Evolutionary conservation across 805 yeast genomes (phyloP), one percentile per base, ranked within the genome.

Genomic region (Metschnikowia orientalis): DNA sequence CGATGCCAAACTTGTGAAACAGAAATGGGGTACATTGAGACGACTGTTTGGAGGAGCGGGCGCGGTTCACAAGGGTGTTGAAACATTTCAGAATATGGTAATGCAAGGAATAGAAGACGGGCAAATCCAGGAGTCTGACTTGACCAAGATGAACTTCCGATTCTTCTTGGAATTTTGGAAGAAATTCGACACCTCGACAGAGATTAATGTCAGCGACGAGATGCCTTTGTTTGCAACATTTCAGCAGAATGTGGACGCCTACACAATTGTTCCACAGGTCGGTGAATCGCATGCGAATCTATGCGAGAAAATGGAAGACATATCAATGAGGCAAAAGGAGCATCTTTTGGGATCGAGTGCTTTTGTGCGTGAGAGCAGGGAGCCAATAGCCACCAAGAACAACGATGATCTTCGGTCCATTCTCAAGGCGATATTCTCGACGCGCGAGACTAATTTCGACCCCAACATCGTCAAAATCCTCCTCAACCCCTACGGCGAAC

Each of bases 281-380:
- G 15, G 18, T 9, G 38, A 27, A 22, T 14, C 22, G 9, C 8
- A 15, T 3, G 9, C 3, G 34, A 32, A 35, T 56, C 18, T 59
- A 50, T 19, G 77, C 12, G 50, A 74, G 15, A 64, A 73, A 17
- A 61, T 67, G 31, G 77, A 69, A 26, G 73, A 70, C 31, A 67
- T 73, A 18, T 80, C 95, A 1, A 77, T 84, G 81, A 61, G 81
- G 34, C 87, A 81, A 46, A 73, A 82, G 34, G 89, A 84, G 45
- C 71, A 71, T 8, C 58, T 67, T 17, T 55, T 79, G 30, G 56
- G 75, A 0, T 63, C 61, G 22, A 57, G 63, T 2, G 57, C 71
- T 0, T 81, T 75, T 48, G 58, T 69, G 16, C 59, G 51, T 29
- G 51, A 65, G 6, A 44, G 48, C 9, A 41, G 37, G 3, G 15